Percentiles rank a stretch among this genome's conserved stretches.
Evolutionary conservation across 148 eudicot species (phyloP).

Genomic region (Vaccinium corymbosum): DNA sequence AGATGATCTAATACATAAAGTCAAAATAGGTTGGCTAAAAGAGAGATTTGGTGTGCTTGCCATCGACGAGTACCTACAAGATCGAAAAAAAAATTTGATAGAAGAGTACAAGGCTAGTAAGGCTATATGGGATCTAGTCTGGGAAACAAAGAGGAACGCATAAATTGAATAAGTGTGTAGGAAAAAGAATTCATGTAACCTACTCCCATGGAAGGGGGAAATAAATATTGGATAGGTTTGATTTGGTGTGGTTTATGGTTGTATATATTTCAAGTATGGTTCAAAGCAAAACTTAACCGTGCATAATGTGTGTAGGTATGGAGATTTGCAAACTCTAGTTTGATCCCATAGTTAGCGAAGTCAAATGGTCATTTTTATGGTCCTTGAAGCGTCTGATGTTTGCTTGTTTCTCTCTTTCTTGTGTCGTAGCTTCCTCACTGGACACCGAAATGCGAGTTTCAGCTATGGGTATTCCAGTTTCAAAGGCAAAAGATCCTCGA

Average conservation of each 20-base stretch:
- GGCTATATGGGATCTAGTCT: no score
- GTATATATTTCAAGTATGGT: no score
- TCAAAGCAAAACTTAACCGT: no score
- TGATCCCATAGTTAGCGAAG: not conserved
- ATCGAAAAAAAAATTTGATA: not conserved
- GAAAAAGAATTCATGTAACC: not conserved
- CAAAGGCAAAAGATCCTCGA: constrained; percentile 71
- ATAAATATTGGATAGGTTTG: not conserved
- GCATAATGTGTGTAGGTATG: not conserved
- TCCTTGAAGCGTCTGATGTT: not conserved
- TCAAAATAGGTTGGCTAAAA: not conserved
- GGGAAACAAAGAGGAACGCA: no score
- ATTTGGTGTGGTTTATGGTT: not conserved
- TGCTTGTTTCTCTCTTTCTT: constrained; percentile 9
- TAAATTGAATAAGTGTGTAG: not conserved
- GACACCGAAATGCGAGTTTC: constrained; percentile 40
- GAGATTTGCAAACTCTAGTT: not conserved
- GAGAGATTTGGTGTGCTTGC: not conserved
- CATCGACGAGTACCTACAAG: not conserved
- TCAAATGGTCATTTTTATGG: not conserved
- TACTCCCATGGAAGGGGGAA: not conserved
- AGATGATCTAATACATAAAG: not conserved
- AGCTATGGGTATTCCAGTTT: constrained; percentile 87
- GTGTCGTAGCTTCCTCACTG: constrained; percentile 47
- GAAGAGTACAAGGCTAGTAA: no score